phyloP scores from a whole-genome alignment of 371 early-diverging fungal genomes.

The Mucor saturninus region DNA sequence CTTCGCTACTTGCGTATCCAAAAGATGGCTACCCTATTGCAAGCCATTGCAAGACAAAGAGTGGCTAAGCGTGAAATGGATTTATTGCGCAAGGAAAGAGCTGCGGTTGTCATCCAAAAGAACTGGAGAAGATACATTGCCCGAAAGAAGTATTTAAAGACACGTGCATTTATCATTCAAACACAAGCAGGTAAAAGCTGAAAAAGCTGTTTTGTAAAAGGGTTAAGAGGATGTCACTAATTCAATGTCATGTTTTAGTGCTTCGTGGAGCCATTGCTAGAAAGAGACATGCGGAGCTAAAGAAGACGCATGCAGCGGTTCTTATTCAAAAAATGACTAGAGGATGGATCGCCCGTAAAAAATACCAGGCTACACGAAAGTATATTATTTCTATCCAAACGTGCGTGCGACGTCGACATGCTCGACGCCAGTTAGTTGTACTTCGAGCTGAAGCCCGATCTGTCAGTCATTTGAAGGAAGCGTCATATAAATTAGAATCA shows the following conservation, averaged over 20 bases:
- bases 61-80: conserved; percentile 61
- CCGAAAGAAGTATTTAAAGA: conserved; percentile 55
- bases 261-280: conserved; percentile 65
- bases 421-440: conserved; percentile 65
- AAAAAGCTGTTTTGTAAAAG: neutral
- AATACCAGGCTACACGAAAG: conserved; percentile 54
- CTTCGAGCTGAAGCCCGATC: conserved; percentile 88
- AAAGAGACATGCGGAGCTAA: conserved; percentile 48
- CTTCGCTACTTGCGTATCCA: conserved; percentile 64
- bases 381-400: conserved; percentile 83
- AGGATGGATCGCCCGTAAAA: conserved; percentile 66
- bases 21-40: conserved; percentile 57
- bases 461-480: conserved; percentile 91
- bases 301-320: conserved; percentile 69
- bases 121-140: conserved; percentile 71
- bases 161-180: conserved; percentile 38
- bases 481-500: conserved; percentile 92
- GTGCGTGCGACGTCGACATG: conserved; percentile 76
- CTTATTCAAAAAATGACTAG: conserved; percentile 74
- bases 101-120: conserved; percentile 83
- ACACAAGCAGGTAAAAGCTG: conserved; percentile 51
- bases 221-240: too few relatives aligned
- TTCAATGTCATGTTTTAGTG: conserved; percentile 11
- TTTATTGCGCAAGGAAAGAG: conserved; percentile 65
- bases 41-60: conserved; percentile 65